Conservation (phyloP, 2,329 filamentous ascomycete genomes). For the Aspergillus brasiliensis region DNA sequence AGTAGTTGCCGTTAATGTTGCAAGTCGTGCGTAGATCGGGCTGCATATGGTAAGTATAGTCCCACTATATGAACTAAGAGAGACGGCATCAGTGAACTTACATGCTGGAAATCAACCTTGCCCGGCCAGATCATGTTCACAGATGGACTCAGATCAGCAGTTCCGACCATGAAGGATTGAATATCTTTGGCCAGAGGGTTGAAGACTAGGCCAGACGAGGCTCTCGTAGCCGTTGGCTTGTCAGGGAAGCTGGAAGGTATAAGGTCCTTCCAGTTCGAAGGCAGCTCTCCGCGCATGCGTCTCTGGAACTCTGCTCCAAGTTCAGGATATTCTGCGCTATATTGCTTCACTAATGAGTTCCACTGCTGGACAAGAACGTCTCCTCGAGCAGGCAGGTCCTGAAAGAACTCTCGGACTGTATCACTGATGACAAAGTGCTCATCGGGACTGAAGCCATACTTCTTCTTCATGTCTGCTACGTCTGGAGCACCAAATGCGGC, state of each 20-base stretch:
- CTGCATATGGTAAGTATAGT: constrained; percentile 21
- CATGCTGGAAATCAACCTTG: constrained; percentile 55
- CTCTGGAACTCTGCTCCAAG: constrained; percentile 52
- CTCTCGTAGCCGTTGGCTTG: constrained; percentile 53
- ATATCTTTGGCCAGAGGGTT: constrained; percentile 56
- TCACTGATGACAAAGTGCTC: constrained; percentile 51
- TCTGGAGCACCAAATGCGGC: constrained; percentile 59
- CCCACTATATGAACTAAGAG: neutral
- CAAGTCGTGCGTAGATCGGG: constrained; percentile 32
- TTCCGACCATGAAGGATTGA: constrained; percentile 56
- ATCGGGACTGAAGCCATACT: constrained; percentile 53
- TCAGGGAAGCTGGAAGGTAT: constrained; percentile 55
- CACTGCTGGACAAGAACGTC: constrained; percentile 52
- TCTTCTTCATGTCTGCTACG: constrained; percentile 58
- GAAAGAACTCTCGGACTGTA: constrained; percentile 56
- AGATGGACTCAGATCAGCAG: constrained; percentile 56
- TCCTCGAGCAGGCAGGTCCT: constrained; percentile 50
- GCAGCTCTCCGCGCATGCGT: constrained; percentile 53
- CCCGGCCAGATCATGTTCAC: constrained; percentile 59
- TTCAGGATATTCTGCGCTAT: constrained; percentile 49
- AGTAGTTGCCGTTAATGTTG: constrained; percentile 53
- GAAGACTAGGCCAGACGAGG: constrained; percentile 51
- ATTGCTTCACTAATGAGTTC: constrained; percentile 49
- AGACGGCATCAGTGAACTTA: constrained; percentile 25
- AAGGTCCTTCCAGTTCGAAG: constrained; percentile 52